A percentile compares a stretch with the other conserved stretches of the same genome.
phyloP scores from a whole-genome alignment of 2,329 filamentous ascomycete genomes.

The Xylaria hypoxylon region DNA sequence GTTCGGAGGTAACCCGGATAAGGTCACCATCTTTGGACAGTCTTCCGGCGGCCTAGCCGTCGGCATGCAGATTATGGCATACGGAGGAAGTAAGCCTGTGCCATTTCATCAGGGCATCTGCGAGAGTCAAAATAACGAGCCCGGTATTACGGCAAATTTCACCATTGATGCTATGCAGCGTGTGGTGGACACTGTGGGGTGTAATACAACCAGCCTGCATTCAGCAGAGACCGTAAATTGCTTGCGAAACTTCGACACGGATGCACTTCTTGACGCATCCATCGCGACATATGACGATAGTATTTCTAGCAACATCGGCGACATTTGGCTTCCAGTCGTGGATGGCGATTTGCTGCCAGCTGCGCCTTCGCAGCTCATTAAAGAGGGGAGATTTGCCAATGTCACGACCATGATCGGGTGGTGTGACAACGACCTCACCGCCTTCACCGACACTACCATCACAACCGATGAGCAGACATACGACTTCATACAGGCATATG shows the following conservation, averaged over 20 bases:
- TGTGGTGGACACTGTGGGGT: slow-evolving; percentile 57
- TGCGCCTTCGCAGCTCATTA: slow-evolving; percentile 56
- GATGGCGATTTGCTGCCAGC: slow-evolving; percentile 63
- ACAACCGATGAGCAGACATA: slow-evolving; percentile 54
- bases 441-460: slow-evolving; percentile 57
- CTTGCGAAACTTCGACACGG: slow-evolving; percentile 57
- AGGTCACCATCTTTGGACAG: slow-evolving; percentile 59
- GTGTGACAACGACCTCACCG: slow-evolving; percentile 58
- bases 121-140: slow-evolving; percentile 63
- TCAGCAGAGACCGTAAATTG: slow-evolving; percentile 59
- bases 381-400: slow-evolving; percentile 56
- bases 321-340: slow-evolving; percentile 63
- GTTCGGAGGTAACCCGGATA: slow-evolving; percentile 58
- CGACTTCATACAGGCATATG: slow-evolving; percentile 55
- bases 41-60: slow-evolving; percentile 53
- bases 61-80: slow-evolving; percentile 62
- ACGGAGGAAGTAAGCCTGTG: slow-evolving; percentile 56
- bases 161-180: slow-evolving; percentile 59
- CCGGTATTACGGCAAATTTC: slow-evolving; percentile 61
- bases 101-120: slow-evolving; percentile 61
- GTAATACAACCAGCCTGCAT: slow-evolving; percentile 56
- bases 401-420: slow-evolving; percentile 58
- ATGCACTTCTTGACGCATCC: slow-evolving; percentile 58
- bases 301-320: slow-evolving; percentile 61
- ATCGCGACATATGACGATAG: slow-evolving; percentile 56